These are phyloP conservation scores for Tylopilus sp. DNA, from an alignment of 1,284 basidiomycete species.

Conservation along the genomic window DNA sequence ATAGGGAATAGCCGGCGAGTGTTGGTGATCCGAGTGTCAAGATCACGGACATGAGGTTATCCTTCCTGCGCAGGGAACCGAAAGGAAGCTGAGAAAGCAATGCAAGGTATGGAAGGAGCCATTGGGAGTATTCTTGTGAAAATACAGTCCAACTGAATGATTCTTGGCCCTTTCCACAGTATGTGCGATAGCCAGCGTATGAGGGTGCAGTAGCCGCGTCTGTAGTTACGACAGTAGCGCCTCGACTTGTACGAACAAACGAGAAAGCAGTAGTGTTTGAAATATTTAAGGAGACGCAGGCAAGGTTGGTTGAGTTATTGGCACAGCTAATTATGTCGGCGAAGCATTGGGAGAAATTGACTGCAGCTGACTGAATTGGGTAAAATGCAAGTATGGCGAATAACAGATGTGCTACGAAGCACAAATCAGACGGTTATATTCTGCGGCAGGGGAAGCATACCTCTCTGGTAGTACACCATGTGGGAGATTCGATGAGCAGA, in stretches of 20 bases:
- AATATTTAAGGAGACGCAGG: constrained; percentile 12
- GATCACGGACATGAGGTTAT: constrained; percentile 34
- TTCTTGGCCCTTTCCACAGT: constrained; percentile 35
- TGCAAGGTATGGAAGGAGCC: constrained; percentile 48
- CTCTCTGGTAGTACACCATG: constrained; percentile 4
- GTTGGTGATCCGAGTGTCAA: constrained; percentile 37
- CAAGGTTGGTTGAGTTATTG: neutral
- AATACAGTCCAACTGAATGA: constrained; percentile 41
- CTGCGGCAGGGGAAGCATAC: neutral
- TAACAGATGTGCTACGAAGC: constrained; percentile 3
- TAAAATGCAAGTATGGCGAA: neutral
- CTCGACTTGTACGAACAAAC: constrained; percentile 17
- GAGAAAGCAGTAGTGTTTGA: constrained; percentile 16
- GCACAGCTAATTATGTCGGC: constrained; percentile 13
- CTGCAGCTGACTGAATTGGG: neutral
- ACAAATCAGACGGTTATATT: constrained; percentile 4
- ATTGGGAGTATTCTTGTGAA: constrained; percentile 41
- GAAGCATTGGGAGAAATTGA: constrained; percentile 13
- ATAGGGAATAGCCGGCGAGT: constrained; percentile 35
- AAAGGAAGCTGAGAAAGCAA: constrained; percentile 45
- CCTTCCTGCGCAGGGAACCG: constrained; percentile 27
- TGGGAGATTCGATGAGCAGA: too few species aligned
- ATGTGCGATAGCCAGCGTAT: constrained; percentile 30
- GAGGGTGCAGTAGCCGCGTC: constrained; percentile 14
- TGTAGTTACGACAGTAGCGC: neutral